A percentile compares a stretch with the other conserved stretches of the same genome.
phyloP scores from a whole-genome alignment of 139 green algal genomes.

The Dunaliella sp. region DNA sequence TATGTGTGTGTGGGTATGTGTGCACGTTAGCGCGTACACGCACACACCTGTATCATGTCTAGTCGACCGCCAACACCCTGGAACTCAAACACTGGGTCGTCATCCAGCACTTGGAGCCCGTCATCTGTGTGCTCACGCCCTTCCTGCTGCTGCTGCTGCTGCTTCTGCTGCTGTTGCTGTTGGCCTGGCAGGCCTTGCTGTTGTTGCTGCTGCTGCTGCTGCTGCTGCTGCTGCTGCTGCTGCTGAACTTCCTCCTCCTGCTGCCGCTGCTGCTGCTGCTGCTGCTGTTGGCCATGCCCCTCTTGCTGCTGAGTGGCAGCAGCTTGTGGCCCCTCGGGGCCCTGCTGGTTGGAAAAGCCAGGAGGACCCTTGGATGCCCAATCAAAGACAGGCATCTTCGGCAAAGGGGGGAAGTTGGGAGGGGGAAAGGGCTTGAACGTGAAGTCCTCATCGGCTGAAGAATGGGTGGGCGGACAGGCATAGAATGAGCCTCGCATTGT shows the following conservation, averaged over 20 bases:
- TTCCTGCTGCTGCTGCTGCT: background rate
- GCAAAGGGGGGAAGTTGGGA: background rate
- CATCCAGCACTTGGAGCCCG: no score
- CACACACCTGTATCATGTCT: background rate
- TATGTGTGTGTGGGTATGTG: no score
- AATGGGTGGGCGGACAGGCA: no score
- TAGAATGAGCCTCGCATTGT: no score
- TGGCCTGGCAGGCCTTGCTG: constrained; percentile 43
- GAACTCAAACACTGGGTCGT: background rate
- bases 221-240: constrained; percentile 20
- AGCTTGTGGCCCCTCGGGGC: background rate
- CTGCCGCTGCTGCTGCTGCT: constrained; percentile 25
- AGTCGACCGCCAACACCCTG: background rate
- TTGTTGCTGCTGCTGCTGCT: constrained; percentile 83
- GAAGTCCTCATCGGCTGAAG: background rate
- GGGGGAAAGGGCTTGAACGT: background rate
- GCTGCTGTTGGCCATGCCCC: constrained; percentile 85
- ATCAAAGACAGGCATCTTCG: background rate
- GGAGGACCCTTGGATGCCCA: background rate
- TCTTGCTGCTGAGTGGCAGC: constrained; percentile 74
- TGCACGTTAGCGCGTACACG: no score
- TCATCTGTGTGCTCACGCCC: no score
- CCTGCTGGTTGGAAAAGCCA: background rate
- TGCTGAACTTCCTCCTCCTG: background rate
- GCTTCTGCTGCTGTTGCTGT: constrained; percentile 3